Percentiles rank a stretch among this genome's conserved stretches.
Conservation (phyloP, 345 rosid genomes). For the Eucalyptus viminalis region DNA sequence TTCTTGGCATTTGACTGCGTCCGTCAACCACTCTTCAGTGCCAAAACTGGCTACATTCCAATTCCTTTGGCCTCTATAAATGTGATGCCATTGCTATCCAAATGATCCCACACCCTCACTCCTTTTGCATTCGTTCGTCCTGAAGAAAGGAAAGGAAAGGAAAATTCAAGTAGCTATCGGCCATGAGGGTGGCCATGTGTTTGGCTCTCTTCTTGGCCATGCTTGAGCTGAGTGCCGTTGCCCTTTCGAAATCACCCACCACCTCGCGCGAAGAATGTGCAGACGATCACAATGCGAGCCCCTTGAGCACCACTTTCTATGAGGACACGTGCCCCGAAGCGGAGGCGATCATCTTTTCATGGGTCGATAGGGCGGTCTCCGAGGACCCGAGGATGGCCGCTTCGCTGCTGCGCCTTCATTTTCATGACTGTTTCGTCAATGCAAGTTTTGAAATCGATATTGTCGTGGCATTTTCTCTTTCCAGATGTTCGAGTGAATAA, state of each 20-base stretch:
- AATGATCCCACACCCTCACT: background rate
- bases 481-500: background rate
- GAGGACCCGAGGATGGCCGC: conserved; percentile 73
- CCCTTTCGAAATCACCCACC: conserved; percentile 4
- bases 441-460: conserved; percentile 12
- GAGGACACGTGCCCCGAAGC: conserved; percentile 54
- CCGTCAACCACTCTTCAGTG: background rate
- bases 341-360: conserved; percentile 43
- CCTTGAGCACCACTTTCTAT: conserved; percentile 35
- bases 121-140: background rate
- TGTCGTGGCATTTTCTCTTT: background rate
- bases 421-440: conserved; percentile 78
- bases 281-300: conserved; percentile 22
- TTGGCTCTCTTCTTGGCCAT: background rate
- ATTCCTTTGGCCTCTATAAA: background rate
- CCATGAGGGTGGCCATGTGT: background rate
- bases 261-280: conserved; percentile 29
- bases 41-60: background rate
- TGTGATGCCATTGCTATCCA: background rate
- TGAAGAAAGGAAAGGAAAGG: background rate
- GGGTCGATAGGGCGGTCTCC: conserved; percentile 44
- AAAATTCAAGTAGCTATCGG: background rate
- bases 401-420: conserved; percentile 69
- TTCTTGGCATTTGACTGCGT: background rate
- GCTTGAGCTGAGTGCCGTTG: background rate